Base-by-base conservation (phyloP, 208 protist species). In the Strigomonas culicis region DNA sequence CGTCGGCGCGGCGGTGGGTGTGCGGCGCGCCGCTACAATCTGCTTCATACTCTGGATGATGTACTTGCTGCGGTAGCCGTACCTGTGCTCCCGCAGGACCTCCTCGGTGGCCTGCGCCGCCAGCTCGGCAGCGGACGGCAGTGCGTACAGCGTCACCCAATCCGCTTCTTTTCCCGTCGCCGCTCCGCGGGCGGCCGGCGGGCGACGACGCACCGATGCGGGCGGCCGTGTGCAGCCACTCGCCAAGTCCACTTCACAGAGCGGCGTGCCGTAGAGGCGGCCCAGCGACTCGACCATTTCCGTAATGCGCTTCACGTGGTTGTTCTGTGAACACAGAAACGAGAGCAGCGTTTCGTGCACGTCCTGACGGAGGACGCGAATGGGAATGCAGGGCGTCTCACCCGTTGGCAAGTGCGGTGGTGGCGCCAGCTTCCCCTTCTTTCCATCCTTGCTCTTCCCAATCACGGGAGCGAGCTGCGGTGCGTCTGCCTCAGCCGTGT, bases 281-380 rank as follows among this genome's bases (percentile, higher is more conserved):
- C 70, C 66, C 30, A 93, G 53, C 8, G 52, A 56, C 51, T 90
- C 71, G 15, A 93, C 41, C 69, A 93, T 84, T 11, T 57, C 34
- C 0, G 74, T 89, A 25, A 93, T 93, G 39, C 87, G 87, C 47
- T 73, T 69, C 13, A 93, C 72, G 53, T 90, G 77, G 64, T 93
- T 93, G 60, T 93, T 93, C 64, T 93, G 87, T 36, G 87, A 93
- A 64, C 87, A 93, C 8, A 93, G 55, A 57, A 93, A 93, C 4
- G 74, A 63, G 34, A 89, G 75, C 24, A 93, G 72, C 7, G 82
- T 89, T 43, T 89, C 84, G 70, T 91, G 84, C 22, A 91, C 22
- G 28, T 90, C 82, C 60, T 91, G 84, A 2, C 87, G 70, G 30
- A 93, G 64, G 57, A 80, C 74, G 0, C 82, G 85, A 67, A 91